Evolutionary conservation across 2,329 filamentous ascomycete genomes (phyloP).

Genomic region (Leptographium galeiforme): DNA sequence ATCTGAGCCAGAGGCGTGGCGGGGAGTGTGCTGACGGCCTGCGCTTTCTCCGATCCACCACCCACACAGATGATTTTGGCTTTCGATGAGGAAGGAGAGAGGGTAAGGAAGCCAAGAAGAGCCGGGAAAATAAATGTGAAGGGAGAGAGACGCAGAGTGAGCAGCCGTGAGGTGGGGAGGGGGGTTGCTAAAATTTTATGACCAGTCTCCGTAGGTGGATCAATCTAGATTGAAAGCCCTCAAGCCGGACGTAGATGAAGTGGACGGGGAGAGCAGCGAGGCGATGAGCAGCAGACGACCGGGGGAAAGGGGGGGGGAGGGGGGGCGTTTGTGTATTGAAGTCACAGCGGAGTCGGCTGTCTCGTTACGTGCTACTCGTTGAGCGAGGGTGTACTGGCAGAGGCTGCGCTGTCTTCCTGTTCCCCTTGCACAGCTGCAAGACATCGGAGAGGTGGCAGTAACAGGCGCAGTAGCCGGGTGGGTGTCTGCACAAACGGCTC

Average conservation of each 20-base stretch:
- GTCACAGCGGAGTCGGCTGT: background rate
- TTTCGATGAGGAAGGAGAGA: background rate
- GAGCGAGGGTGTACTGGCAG: background rate
- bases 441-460: constrained; percentile 15
- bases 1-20: constrained; percentile 1
- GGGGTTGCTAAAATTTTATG: constrained; percentile 5
- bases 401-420: constrained; percentile 15
- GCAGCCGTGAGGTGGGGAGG: background rate
- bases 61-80: background rate
- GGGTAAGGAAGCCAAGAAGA: background rate
- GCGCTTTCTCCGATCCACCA: background rate
- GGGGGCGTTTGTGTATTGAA: background rate
- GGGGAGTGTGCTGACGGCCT: background rate
- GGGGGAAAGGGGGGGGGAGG: background rate
- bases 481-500: background rate
- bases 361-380: background rate
- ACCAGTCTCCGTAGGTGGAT: constrained; percentile 7
- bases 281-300: background rate
- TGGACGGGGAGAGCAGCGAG: background rate
- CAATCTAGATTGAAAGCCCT: constrained; percentile 6
- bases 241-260: background rate
- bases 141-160: background rate
- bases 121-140: background rate
- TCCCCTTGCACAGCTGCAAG: constrained; percentile 18
- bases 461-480: background rate